phyloP scores from a whole-genome alignment of 306 rosid genomes.

The Senna siamea region DNA sequence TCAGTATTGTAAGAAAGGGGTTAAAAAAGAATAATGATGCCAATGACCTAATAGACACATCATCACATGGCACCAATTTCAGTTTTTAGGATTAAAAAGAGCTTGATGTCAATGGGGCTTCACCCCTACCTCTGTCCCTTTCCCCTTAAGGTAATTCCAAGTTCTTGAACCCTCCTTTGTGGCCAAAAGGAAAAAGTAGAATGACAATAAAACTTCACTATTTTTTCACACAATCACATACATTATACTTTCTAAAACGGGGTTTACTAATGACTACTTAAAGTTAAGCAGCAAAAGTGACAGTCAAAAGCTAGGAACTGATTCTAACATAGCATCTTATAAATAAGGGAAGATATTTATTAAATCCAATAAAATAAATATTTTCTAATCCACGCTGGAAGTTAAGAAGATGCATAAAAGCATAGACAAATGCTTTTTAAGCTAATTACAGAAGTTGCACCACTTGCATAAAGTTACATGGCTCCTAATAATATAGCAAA shows the following conservation, averaged over 20 bases:
- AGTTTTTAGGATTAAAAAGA: not conserved
- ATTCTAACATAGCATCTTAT: slow-evolving; percentile 9
- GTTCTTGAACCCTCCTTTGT: not conserved
- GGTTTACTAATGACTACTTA: slow-evolving; percentile 26
- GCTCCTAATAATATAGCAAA: slow-evolving; percentile 3
- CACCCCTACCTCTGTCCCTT: not conserved
- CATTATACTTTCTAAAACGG: not conserved
- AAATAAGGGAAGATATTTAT: slow-evolving; percentile 1
- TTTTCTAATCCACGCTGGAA: not conserved
- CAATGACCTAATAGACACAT: not conserved
- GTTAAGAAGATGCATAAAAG: not conserved
- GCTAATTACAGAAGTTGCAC: slow-evolving; percentile 12
- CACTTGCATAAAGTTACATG: slow-evolving; percentile 19
- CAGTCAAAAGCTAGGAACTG: slow-evolving; percentile 11
- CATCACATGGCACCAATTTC: not conserved
- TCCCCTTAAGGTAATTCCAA: not conserved
- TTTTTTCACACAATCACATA: not conserved
- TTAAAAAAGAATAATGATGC: not conserved
- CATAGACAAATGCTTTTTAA: not conserved
- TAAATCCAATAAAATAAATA: not conserved
- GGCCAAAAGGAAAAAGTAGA: not conserved
- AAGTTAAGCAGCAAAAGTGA: slow-evolving; percentile 15
- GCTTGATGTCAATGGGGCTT: not conserved
- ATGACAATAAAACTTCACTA: not conserved
- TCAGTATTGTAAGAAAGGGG: not conserved